Conservation (phyloP, 352 stramenopile genomes). For the Globisporangium alternatum region DNA sequence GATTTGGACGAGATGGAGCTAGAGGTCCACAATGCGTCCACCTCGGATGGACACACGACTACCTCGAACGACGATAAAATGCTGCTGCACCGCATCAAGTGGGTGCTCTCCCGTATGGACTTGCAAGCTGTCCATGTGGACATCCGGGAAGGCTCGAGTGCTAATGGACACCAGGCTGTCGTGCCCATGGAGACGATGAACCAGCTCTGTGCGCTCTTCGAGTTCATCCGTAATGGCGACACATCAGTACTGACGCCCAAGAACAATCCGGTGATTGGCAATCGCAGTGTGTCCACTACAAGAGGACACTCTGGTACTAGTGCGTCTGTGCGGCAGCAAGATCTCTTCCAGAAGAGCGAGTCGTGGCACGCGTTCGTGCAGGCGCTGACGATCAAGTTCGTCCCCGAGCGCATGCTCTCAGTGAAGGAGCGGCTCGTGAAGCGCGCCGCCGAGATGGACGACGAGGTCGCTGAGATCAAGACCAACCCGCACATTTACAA, state of each 20-base stretch:
- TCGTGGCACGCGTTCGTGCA: slow-evolving; percentile 64
- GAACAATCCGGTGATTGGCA: slow-evolving; percentile 52
- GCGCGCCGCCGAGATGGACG: slow-evolving; percentile 41
- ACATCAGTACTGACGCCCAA: slow-evolving; percentile 34
- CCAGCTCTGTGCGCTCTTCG: slow-evolving; percentile 70
- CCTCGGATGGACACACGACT: not conserved
- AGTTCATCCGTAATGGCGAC: slow-evolving; percentile 67
- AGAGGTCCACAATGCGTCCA: slow-evolving; percentile 39
- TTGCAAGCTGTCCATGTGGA: slow-evolving; percentile 22
- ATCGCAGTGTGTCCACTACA: not conserved
- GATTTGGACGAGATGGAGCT: slow-evolving; percentile 54
- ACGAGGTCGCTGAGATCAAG: slow-evolving; percentile 54
- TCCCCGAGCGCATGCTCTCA: slow-evolving; percentile 53
- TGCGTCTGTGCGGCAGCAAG: slow-evolving; percentile 25
- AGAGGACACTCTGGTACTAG: not conserved
- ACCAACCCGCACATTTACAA: slow-evolving; percentile 61
- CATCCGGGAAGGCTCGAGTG: not conserved
- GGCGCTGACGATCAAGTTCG: slow-evolving; percentile 64
- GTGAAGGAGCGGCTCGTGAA: slow-evolving; percentile 64
- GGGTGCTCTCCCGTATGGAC: slow-evolving; percentile 69
- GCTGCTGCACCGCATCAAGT: slow-evolving; percentile 72
- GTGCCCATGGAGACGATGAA: slow-evolving; percentile 33
- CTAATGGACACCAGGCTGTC: slow-evolving; percentile 1
- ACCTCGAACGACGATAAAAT: slow-evolving; percentile 43
- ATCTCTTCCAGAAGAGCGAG: slow-evolving; percentile 37